phyloP scores from a whole-genome alignment of 2,329 filamentous ascomycete genomes.

The Fusarium burgessii region DNA sequence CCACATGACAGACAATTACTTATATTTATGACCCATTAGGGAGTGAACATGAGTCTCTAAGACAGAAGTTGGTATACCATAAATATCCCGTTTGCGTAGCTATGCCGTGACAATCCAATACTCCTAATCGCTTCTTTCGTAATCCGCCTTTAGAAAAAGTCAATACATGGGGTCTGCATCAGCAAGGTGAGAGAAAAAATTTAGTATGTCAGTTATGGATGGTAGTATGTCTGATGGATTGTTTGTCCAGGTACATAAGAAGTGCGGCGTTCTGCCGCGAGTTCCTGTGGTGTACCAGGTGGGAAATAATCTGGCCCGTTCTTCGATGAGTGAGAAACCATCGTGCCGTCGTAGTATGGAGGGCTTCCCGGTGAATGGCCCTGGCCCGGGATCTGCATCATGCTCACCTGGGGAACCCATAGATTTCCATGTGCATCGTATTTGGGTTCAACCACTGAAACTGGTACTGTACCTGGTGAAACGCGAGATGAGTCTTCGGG shows the following conservation, averaged over 20 bases:
- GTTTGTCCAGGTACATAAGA: slow-evolving; percentile 20
- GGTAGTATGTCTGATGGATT: slow-evolving; percentile 44
- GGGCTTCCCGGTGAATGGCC: slow-evolving; percentile 36
- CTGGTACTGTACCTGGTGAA: slow-evolving; percentile 34
- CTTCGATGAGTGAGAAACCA: slow-evolving; percentile 34
- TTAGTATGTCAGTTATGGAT: slow-evolving; percentile 29
- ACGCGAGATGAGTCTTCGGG: slow-evolving; percentile 18
- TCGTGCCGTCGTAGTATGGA: slow-evolving; percentile 33
- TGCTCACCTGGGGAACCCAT: slow-evolving; percentile 52
- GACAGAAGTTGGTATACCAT: slow-evolving; percentile 25
- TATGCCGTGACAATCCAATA: slow-evolving; percentile 16
- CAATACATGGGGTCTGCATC: slow-evolving; percentile 6
- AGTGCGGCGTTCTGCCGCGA: slow-evolving; percentile 37
- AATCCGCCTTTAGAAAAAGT: slow-evolving; percentile 15
- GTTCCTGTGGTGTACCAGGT: slow-evolving; percentile 41
- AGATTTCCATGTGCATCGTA: slow-evolving; percentile 50
- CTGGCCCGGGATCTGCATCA: slow-evolving; percentile 45
- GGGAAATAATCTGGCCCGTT: slow-evolving; percentile 34
- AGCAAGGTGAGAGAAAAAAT: slow-evolving; percentile 5
- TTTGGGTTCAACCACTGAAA: slow-evolving; percentile 42
- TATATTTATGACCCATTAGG: slow-evolving; percentile 12
- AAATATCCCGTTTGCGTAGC: slow-evolving; percentile 16
- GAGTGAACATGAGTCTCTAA: slow-evolving; percentile 28
- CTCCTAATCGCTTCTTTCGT: slow-evolving; percentile 27
- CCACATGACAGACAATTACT: not conserved